phyloP scores from a whole-genome alignment of 371 early-diverging fungal genomes.

The Mortierella sp. region DNA sequence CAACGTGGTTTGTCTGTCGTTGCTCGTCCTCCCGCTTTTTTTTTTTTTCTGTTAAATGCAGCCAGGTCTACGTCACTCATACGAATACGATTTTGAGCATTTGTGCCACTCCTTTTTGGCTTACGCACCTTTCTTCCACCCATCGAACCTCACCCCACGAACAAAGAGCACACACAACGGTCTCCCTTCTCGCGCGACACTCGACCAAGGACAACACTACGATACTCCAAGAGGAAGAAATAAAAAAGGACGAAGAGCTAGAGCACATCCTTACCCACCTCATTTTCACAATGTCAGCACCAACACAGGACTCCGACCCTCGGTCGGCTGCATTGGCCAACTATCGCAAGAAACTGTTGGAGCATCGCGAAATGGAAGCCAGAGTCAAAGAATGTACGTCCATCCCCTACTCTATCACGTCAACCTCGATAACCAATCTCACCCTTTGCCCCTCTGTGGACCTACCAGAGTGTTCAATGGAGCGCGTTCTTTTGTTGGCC shows the following conservation, averaged over 20 bases:
- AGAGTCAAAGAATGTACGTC: slow-evolving; percentile 91
- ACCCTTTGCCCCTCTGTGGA: neutral
- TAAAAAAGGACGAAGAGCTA: too few relatives aligned
- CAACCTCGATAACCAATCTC: neutral
- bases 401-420: neutral
- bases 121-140: neutral
- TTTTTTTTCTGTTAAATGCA: too few relatives aligned
- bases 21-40: neutral
- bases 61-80: too few relatives aligned
- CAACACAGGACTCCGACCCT: slow-evolving; percentile 45
- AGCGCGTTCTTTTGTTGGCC: too few relatives aligned
- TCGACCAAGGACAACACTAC: too few relatives aligned
- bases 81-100: too few relatives aligned
- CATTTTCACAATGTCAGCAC: slow-evolving; percentile 17
- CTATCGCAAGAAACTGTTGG: slow-evolving; percentile 89
- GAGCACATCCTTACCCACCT: too few relatives aligned
- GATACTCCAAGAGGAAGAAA: too few relatives aligned
- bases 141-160: neutral
- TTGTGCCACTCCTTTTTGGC: neutral
- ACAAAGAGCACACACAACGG: too few relatives aligned
- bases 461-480: neutral
- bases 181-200: too few relatives aligned
- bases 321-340: slow-evolving; percentile 81
- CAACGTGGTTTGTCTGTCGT: neutral
- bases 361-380: slow-evolving; percentile 94